Percentiles rank a stretch among this genome's conserved stretches.
Conservation (phyloP, 306 rosid species). For the Cajanus cajan region DNA sequence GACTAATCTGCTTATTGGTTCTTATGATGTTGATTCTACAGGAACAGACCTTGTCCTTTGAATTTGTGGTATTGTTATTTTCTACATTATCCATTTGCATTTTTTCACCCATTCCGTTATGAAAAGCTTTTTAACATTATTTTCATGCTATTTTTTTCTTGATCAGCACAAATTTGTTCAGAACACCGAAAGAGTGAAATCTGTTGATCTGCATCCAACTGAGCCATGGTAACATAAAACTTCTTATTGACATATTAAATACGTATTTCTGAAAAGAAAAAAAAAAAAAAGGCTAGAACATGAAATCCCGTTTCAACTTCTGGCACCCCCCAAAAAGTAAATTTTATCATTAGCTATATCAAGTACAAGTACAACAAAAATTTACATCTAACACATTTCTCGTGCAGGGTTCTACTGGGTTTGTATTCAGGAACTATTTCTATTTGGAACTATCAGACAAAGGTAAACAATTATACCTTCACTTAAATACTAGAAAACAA, state of each 20-base stretch:
- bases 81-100: not conserved
- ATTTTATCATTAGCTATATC: not conserved
- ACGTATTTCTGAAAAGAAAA: not conserved
- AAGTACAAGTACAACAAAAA: not conserved
- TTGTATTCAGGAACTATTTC: constrained; percentile 60
- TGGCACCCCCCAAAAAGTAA: not conserved
- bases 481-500: not conserved
- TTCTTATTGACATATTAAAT: not conserved
- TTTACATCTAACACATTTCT: not conserved
- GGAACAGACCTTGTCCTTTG: constrained; percentile 44
- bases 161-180: constrained; percentile 55
- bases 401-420: constrained; percentile 65
- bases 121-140: not conserved
- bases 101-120: not conserved
- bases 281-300: not conserved
- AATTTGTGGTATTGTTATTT: constrained; percentile 48
- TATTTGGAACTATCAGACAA: constrained; percentile 65
- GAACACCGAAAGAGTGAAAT: constrained; percentile 62
- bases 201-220: constrained; percentile 66
- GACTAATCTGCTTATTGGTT: constrained; percentile 20
- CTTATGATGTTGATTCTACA: constrained; percentile 13
- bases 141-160: constrained; percentile 14
- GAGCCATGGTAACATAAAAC: constrained; percentile 60
- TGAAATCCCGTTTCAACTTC: not conserved
- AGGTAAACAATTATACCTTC: constrained; percentile 34